These are phyloP conservation scores for Sextonia rubra DNA, from an alignment of 164 flowering plant species.

Conservation along the genomic window DNA sequence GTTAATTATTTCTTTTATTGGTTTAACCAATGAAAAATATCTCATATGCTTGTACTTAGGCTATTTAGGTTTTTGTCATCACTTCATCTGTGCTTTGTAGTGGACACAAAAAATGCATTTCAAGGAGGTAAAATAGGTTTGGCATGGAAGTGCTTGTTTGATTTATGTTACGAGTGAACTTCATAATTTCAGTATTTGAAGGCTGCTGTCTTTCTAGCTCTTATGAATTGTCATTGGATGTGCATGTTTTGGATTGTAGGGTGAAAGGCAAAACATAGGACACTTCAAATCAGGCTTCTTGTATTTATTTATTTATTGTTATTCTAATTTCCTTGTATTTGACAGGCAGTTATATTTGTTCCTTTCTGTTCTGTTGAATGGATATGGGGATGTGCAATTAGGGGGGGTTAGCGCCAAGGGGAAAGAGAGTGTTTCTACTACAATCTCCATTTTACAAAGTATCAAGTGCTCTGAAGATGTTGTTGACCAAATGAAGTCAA, in stretches of 20 bases:
- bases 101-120: no score
- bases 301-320: neutral
- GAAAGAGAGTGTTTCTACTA: conserved; percentile 41
- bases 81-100: no score
- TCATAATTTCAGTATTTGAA: no score
- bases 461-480: conserved; percentile 71
- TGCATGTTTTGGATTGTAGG: neutral
- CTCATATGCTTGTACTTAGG: no score
- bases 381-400: conserved; percentile 61
- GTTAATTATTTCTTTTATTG: no score
- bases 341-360: conserved; percentile 67
- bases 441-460: conserved; percentile 52
- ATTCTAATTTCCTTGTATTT: conserved; percentile 5
- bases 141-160: no score
- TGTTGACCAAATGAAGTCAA: conserved; percentile 58
- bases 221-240: neutral
- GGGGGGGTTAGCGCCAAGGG: conserved; percentile 37
- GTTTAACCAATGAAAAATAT: no score
- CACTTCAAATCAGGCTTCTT: neutral
- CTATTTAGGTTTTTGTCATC: no score
- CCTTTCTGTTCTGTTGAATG: conserved; percentile 59
- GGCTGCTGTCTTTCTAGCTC: neutral
- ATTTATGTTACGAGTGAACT: no score
- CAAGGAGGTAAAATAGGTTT: no score
- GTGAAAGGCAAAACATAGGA: neutral